Evolutionary conservation across 225 moss, liverwort and hornwort species (phyloP).

Genomic region (Bryoerythrophyllum caledonicum): DNA sequence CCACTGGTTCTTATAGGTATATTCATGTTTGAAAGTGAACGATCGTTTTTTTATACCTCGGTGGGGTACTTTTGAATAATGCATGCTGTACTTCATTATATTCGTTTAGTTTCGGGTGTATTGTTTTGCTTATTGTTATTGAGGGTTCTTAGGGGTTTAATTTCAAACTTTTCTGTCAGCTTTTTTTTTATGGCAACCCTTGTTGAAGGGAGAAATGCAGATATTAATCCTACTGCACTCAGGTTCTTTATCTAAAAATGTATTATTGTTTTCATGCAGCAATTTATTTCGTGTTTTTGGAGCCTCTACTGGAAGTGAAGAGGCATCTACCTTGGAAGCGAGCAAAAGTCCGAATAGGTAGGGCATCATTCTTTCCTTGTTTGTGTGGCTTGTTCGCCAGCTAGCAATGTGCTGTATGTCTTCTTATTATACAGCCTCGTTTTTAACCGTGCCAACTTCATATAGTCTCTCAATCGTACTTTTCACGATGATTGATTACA

Average conservation of each 20-base stretch:
- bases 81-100: neutral
- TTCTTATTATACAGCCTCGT: neutral
- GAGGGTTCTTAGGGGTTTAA: neutral
- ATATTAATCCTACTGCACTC: neutral
- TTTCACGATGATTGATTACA: slow-evolving; percentile 4
- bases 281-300: slow-evolving; percentile 98
- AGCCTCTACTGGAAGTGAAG: slow-evolving; percentile 80
- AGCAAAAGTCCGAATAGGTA: slow-evolving; percentile 80
- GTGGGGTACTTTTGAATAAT: neutral
- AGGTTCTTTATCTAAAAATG: neutral
- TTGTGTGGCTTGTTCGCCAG: neutral
- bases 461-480: neutral
- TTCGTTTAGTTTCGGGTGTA: neutral
- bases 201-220: no score
- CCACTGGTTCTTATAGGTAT: slow-evolving; percentile 98
- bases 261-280: slow-evolving; percentile 40
- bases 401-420: slow-evolving; percentile 2
- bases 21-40: neutral
- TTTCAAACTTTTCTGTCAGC: neutral
- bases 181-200: neutral
- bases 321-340: slow-evolving; percentile 91
- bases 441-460: neutral
- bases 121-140: neutral
- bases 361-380: neutral
- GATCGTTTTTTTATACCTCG: no score